Evolutionary conservation across 495 filamentous ascomycete species (phyloP), one percentile per base, ranked within the genome.

Genomic region (Penicillium manginii): DNA sequence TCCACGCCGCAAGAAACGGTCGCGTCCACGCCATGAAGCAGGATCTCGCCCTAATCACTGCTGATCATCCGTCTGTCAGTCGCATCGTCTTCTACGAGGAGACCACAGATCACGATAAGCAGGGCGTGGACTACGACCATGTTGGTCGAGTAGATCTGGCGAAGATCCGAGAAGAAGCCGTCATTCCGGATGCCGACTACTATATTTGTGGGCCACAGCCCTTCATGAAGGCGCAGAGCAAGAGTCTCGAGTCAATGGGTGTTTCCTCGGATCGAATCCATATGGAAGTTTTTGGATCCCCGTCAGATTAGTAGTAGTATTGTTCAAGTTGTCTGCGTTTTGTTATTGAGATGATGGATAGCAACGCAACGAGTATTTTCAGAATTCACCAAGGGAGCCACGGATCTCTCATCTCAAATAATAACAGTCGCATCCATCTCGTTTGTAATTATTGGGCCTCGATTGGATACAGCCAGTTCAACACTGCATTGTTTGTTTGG

Each of bases 151-250:
- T 84, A 35, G 74, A 83, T 56, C 65, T 88, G 49, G 65, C 74
- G 45, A 71, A 75, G 58, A 54, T 87, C 29, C 68, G 78, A 45
- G 56, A 67, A 2, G 65, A 78, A 29, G 66, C 74, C 6, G 65
- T 78, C 40, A 68, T 88, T 18, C 40, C 72, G 7, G 73, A 69
- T 29, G 73, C 86, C 10, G 72, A 83, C 58, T 89, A 88, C 64
- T 88, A 79, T 64, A 75, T 86, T 54, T 89, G 86, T 63, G 86
- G 85, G 1, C 85, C 86, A 2, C 73, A 72, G 32, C 48, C 61
- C 10, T 88, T 88, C 71, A 89, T 88, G 86, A 64, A 72, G 19
- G 81, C 81, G 19, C 67, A 80, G 32, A 65, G 79, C 49, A 58
- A 66, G 14, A 67, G 66, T 42, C 70, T 88, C 55, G 57, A 76